These are phyloP conservation scores for Handroanthus guayacan DNA, from an alignment of 257 asterid genomes.

Conservation along the genomic window DNA sequence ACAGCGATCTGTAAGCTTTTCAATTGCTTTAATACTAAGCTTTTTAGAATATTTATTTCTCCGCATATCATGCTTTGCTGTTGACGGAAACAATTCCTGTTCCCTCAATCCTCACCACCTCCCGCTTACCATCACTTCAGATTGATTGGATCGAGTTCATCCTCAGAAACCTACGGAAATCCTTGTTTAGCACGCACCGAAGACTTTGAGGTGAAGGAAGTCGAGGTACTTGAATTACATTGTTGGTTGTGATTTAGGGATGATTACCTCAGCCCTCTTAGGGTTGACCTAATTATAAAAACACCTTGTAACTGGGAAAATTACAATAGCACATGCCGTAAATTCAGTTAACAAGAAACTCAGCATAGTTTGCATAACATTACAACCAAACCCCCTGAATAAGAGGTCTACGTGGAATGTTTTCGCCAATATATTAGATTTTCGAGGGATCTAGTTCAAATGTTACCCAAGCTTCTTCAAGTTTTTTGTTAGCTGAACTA, in stretches of 20 bases:
- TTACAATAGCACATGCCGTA: no score
- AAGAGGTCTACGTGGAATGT: no score
- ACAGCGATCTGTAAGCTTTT: constrained; percentile 80
- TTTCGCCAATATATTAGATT: neutral
- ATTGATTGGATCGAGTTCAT: constrained; percentile 84
- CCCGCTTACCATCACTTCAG: constrained; percentile 36
- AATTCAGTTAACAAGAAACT: no score
- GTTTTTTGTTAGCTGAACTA: no score
- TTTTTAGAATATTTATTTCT: neutral
- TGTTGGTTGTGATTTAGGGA: no score
- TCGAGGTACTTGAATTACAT: constrained; percentile 58
- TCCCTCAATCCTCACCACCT: neutral
- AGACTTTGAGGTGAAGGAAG: constrained; percentile 82
- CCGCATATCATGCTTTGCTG: neutral
- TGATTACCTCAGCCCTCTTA: neutral
- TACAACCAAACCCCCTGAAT: no score
- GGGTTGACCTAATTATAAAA: no score
- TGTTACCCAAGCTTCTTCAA: no score
- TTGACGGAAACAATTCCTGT: constrained; percentile 1
- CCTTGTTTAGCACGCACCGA: constrained; percentile 74
- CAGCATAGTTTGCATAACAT: no score
- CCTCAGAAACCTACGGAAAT: constrained; percentile 88
- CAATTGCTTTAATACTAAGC: constrained; percentile 3
- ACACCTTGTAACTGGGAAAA: no score
- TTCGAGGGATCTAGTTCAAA: no score